Evolutionary conservation across 768 basidiomycete species (phyloP), one percentile per base, ranked within the genome.

Genomic region (Auricularia cornea): DNA sequence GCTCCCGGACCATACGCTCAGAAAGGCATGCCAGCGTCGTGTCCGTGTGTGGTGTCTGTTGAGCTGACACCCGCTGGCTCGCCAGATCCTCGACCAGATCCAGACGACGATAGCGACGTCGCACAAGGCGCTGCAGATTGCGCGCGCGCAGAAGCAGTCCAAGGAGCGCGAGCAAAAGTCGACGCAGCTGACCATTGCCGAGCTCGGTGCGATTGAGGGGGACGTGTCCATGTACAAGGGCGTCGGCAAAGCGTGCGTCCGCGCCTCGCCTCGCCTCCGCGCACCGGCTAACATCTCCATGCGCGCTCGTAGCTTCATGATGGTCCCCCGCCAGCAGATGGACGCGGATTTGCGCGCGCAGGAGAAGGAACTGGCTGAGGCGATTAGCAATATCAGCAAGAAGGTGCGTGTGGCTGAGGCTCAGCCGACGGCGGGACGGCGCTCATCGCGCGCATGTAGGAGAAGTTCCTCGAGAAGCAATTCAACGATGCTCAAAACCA

Each of bases 381-480:
- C 97, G 67, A 86, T 97, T 52, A 79, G 79, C 33, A 92, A 76
- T 71, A 73, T 97, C 41, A 85, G 82, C 52, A 98, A 97, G 77
- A 98, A 98, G 83, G 92, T 92, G 62, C 23, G 70, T 65, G 35
- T 38, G 10, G 16, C 16, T 38, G 35, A 8, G 35, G 35, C n/a
- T n/a, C n/a, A n/a, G n/a, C n/a, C n/a, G n/a, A n/a, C n/a, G n/a
- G 16, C 6, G 12, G 48, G 30, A 41, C 11, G 41, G 2, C 3
- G 54, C n/a, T 59, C 57, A 31, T 51, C 63, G 66, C 16, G n/a
- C n/a, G 51, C 12, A 26, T 16, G 10, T 29, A 94, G 92, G 81
- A 86, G 29, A 95, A 95, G 75, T 96, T 89, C 73, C 81, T 97
- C 2, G 94, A 97, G 74, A 96, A 96, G 70, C 93, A 96, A 71